Percentiles rank a stretch among this genome's conserved stretches.
Conservation (phyloP, 192 early-diverging fungal species). For the Paraglomus occultum region DNA sequence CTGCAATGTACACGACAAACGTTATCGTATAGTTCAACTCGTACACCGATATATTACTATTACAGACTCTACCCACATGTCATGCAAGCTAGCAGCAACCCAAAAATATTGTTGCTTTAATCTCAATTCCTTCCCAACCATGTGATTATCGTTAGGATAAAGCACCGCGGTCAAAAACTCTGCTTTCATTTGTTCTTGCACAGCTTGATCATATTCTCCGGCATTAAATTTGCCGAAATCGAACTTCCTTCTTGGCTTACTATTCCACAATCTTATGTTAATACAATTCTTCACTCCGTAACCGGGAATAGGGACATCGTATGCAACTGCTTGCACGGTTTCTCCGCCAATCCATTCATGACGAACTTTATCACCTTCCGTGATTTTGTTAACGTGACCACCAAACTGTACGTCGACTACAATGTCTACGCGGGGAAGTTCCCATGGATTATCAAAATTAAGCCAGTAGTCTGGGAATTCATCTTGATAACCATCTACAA, state of each 20-base stretch:
- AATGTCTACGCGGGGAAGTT: slow-evolving; percentile 90
- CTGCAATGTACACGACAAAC: background rate
- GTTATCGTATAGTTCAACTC: slow-evolving; percentile 36
- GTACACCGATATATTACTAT: slow-evolving; percentile 20
- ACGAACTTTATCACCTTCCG: slow-evolving; percentile 60
- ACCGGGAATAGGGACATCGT: slow-evolving; percentile 97
- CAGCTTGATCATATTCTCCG: slow-evolving; percentile 91
- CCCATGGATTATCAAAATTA: slow-evolving; percentile 96
- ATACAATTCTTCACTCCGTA: slow-evolving; percentile 92
- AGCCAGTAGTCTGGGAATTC: slow-evolving; percentile 98
- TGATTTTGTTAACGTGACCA: slow-evolving; percentile 74
- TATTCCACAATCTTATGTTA: slow-evolving; percentile 97
- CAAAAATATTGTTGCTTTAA: slow-evolving; percentile 99
- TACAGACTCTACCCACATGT: slow-evolving; percentile 46
- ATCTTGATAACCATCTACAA: slow-evolving; percentile 93
- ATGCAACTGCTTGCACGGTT: slow-evolving; percentile 87
- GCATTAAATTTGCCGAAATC: slow-evolving; percentile 84
- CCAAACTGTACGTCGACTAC: slow-evolving; percentile 88
- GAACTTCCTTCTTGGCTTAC: slow-evolving; percentile 87
- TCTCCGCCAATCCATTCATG: slow-evolving; percentile 85
- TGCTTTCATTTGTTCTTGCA: slow-evolving; percentile 87
- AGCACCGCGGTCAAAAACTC: slow-evolving; percentile 93
- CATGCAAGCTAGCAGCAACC: slow-evolving; percentile 85
- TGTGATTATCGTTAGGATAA: slow-evolving; percentile 99
- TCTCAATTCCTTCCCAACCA: slow-evolving; percentile 93